Percentiles rank a stretch among this genome's conserved stretches.
phyloP scores from a whole-genome alignment of 202 grass and related monocot species.

The Schoenoplectus triqueter region DNA sequence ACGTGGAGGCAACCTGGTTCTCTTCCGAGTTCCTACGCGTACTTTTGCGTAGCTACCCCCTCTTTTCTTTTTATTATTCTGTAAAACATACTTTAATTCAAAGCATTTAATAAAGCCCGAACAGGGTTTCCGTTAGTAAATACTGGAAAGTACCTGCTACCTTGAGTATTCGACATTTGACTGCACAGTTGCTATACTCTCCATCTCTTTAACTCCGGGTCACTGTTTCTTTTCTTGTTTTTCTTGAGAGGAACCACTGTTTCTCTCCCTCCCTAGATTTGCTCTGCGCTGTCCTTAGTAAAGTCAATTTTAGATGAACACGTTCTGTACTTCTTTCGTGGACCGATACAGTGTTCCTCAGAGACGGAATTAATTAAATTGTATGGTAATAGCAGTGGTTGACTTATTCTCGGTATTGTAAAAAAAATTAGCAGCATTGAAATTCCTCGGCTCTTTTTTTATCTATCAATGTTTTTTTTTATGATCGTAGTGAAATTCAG shows the following conservation, averaged over 20 bases:
- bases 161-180: background rate
- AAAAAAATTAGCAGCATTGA: background rate
- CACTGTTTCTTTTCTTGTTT: background rate
- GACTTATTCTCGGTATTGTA: background rate
- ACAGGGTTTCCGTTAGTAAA: conserved; percentile 21
- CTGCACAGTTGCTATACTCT: background rate
- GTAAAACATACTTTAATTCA: background rate
- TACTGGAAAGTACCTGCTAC: background rate
- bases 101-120: conserved; percentile 19
- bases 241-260: background rate
- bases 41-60: background rate
- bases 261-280: background rate
- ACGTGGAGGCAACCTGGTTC: background rate
- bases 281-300: conserved; percentile 16
- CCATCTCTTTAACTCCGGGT: background rate
- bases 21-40: background rate
- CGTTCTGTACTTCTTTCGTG: background rate
- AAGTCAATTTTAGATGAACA: background rate
- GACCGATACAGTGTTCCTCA: background rate
- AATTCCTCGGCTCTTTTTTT: background rate
- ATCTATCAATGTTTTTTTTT: background rate
- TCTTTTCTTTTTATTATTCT: background rate
- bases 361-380: conserved; percentile 1
- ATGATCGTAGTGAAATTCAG: background rate
- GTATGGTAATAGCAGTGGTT: background rate